Evolutionary conservation across 1,284 basidiomycete species (phyloP).

Genomic region (Xanthoconium separans): DNA sequence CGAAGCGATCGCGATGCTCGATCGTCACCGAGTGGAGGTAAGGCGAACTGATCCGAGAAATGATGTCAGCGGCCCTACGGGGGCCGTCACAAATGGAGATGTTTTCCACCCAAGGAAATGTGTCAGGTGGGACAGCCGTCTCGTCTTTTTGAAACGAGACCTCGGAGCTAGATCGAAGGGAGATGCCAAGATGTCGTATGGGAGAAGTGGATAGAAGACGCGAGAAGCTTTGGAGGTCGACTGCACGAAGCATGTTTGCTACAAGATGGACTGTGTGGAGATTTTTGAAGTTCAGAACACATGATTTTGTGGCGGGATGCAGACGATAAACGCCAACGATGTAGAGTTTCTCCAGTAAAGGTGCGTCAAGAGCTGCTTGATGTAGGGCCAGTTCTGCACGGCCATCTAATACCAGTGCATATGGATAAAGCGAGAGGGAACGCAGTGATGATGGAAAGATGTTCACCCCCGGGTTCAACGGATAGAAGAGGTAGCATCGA

Average conservation of each 20-base stretch:
- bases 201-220: too few relatives aligned
- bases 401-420: conserved; percentile 3
- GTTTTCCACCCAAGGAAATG: conserved; percentile 4
- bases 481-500: conserved; percentile 10
- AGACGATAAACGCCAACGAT: conserved; percentile 9
- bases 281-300: conserved; percentile 5
- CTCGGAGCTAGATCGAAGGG: background rate
- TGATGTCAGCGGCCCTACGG: conserved; percentile 7
- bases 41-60: conserved; percentile 10
- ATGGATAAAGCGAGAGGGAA: conserved; percentile 12
- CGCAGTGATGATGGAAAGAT: conserved; percentile 18
- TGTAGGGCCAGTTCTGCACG: conserved; percentile 15
- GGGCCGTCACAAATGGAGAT: conserved; percentile 10
- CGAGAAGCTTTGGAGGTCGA: conserved; percentile 1
- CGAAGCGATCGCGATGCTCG: conserved; percentile 2
- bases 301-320: background rate
- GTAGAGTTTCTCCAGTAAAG: conserved; percentile 10
- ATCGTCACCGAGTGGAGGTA: conserved; percentile 12
- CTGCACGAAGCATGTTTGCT: conserved; percentile 9
- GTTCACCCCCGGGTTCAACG: conserved; percentile 9
- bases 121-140: background rate
- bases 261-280: conserved; percentile 12
- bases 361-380: conserved; percentile 13
- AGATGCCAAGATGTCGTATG: background rate
- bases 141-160: too few relatives aligned